These are phyloP conservation scores for Pythium coloratum DNA, from an alignment of 352 stramenopile species.

Conservation along the genomic window DNA sequence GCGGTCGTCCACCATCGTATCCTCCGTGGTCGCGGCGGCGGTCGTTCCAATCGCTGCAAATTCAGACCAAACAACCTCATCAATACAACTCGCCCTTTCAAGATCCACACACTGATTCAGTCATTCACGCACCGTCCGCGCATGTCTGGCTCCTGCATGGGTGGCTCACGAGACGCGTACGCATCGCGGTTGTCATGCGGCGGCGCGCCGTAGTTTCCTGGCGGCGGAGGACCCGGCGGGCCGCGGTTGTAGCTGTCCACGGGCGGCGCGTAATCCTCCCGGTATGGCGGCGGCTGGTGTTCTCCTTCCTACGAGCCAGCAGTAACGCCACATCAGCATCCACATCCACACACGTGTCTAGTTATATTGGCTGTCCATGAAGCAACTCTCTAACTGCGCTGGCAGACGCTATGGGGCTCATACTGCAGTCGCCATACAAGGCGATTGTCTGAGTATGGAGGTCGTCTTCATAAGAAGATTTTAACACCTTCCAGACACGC, in stretches of 20 bases:
- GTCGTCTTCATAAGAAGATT: constrained; percentile 2
- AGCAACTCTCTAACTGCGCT: neutral
- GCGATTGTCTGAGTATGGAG: neutral
- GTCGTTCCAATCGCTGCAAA: constrained; percentile 30
- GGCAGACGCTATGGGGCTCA: neutral
- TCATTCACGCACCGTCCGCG: constrained; percentile 20
- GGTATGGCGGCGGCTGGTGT: constrained; percentile 36
- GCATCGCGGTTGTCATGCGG: constrained; percentile 28
- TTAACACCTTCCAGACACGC: neutral
- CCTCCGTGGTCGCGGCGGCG: constrained; percentile 7
- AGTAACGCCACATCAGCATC: neutral
- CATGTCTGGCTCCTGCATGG: constrained; percentile 25
- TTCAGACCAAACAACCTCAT: neutral
- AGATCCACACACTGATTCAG: neutral
- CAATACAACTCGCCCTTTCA: neutral
- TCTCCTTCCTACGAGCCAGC: constrained; percentile 25
- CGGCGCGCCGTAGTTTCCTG: constrained; percentile 34
- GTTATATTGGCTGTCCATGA: neutral
- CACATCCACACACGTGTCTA: neutral
- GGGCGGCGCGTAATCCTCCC: constrained; percentile 41
- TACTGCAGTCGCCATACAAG: neutral
- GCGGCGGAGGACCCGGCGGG: constrained; percentile 17
- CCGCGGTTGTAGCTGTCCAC: constrained; percentile 36
- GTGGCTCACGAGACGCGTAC: constrained; percentile 23
- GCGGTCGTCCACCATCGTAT: constrained; percentile 25